phyloP scores from a whole-genome alignment of 345 rosid species.

The Raphanus raphanistrum region DNA sequence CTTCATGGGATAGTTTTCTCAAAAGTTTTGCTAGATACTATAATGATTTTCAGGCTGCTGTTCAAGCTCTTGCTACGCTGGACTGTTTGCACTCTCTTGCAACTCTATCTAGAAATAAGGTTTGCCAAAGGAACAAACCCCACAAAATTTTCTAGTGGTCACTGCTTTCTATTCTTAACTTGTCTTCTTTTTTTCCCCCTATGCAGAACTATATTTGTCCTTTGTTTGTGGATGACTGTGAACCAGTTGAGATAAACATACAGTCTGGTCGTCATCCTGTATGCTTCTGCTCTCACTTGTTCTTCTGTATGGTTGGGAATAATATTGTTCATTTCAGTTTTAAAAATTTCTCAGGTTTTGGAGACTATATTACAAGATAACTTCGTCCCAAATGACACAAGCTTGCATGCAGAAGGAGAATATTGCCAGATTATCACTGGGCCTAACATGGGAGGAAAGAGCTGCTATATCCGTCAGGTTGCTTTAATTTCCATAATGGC shows the following conservation, averaged over 20 bases:
- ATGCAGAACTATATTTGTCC: conserved; percentile 82
- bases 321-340: not conserved
- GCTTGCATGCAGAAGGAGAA: conserved; percentile 63
- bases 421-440: conserved; percentile 90
- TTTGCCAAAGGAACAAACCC: conserved; percentile 21
- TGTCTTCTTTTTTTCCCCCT: not conserved
- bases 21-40: conserved; percentile 62
- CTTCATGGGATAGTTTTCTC: conserved; percentile 81
- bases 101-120: conserved; percentile 79
- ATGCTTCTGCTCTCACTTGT: conserved; percentile 30
- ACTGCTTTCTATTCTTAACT: conserved; percentile 2
- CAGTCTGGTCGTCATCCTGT: conserved; percentile 86
- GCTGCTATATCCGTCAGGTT: conserved; percentile 98
- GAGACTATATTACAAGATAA: conserved; percentile 69
- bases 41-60: conserved; percentile 71
- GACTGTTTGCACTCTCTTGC: conserved; percentile 91
- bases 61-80: conserved; percentile 83
- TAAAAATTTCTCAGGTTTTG: conserved; percentile 59
- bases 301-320: not conserved
- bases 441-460: conserved; percentile 99
- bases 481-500: conserved; percentile 89
- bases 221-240: conserved; percentile 57
- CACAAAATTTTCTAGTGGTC: conserved; percentile 2
- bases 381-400: conserved; percentile 90
- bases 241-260: conserved; percentile 73